phyloP scores from a whole-genome alignment of 164 flowering plant species.

The Taxillus chinensis region DNA sequence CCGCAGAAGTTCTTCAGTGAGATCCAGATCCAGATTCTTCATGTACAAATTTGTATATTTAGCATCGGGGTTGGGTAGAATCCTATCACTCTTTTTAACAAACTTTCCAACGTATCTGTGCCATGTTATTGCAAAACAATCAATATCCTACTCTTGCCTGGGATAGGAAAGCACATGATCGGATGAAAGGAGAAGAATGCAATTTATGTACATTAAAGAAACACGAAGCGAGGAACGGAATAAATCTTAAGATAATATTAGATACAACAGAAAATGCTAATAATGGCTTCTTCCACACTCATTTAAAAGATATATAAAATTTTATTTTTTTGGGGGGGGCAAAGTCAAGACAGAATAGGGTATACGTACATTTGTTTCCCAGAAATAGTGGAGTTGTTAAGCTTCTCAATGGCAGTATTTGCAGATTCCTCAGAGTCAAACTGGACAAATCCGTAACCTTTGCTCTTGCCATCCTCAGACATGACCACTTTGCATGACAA shows the following conservation, averaged over 20 bases:
- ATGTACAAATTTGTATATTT: slow-evolving; percentile 70
- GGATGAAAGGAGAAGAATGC: neutral
- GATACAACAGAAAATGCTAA: no score
- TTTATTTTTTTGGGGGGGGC: no score
- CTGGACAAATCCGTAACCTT: slow-evolving; percentile 85
- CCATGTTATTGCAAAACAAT: neutral
- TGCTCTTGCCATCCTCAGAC: slow-evolving; percentile 74
- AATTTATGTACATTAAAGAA: neutral
- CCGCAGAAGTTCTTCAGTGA: slow-evolving; percentile 47
- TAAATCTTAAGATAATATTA: no score
- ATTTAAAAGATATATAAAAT: no score
- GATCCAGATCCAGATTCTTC: slow-evolving; percentile 62
- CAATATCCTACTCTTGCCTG: neutral
- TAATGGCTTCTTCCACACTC: no score
- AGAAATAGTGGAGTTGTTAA: slow-evolving; percentile 39
- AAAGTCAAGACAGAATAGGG: neutral
- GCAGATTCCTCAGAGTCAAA: slow-evolving; percentile 71
- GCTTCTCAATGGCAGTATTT: slow-evolving; percentile 47
- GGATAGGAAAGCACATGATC: neutral
- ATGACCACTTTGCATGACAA: slow-evolving; percentile 70
- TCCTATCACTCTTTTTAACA: slow-evolving; percentile 56
- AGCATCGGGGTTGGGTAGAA: slow-evolving; percentile 32
- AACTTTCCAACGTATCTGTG: slow-evolving; percentile 64
- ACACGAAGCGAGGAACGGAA: no score
- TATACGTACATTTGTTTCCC: slow-evolving; percentile 58